Conservation (phyloP, 2,329 filamentous ascomycete species). For the Thielaviopsis ethacetica region DNA sequence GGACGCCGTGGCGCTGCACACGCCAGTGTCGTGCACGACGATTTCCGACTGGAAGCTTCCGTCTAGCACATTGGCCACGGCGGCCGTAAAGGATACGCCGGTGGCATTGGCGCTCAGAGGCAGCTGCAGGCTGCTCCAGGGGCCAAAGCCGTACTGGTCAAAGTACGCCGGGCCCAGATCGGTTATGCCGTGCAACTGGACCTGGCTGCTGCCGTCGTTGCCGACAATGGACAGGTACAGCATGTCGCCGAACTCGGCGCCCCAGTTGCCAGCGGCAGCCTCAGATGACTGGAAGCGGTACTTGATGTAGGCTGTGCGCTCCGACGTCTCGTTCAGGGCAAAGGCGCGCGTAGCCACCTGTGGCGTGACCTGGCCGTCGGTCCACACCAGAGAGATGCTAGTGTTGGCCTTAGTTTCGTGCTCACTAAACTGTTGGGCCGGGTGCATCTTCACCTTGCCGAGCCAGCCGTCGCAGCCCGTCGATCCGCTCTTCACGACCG, state of each 20-base stretch:
- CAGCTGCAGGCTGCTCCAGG: constrained; percentile 6
- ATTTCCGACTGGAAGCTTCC: constrained; percentile 4
- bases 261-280: not conserved
- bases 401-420: not conserved
- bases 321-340: not conserved
- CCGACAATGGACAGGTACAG: constrained; percentile 2
- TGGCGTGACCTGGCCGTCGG: not conserved
- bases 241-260: constrained; percentile 2
- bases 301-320: not conserved
- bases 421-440: not conserved
- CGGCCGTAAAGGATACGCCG: not conserved
- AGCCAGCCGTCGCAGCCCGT: not conserved
- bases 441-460: not conserved
- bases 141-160: constrained; percentile 6
- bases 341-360: not conserved
- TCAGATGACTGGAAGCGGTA: constrained; percentile 5
- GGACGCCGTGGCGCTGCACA: constrained; percentile 2
- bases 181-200: constrained; percentile 1
- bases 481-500: not conserved
- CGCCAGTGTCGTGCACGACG: constrained; percentile 2
- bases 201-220: not conserved
- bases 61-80: constrained; percentile 1
- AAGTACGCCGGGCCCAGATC: constrained; percentile 7
- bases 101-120: not conserved
- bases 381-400: not conserved